Percentiles rank a stretch among this genome's conserved stretches.
Conservation (phyloP, 192 early-diverging fungal species). For the Chytriomyces sp. region DNA sequence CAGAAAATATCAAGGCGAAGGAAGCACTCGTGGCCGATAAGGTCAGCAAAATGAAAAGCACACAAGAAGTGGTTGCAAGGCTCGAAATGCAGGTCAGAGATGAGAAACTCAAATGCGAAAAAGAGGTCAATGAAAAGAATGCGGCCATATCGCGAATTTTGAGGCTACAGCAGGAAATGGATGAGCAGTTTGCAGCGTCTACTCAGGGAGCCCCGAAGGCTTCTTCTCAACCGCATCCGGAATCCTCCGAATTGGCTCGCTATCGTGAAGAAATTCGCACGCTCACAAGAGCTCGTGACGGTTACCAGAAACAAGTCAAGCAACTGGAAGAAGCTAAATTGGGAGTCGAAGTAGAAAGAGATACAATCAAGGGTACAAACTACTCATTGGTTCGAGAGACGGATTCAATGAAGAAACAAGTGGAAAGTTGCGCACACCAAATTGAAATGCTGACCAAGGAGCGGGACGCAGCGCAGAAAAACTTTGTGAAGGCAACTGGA, state of each 20-base stretch:
- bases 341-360: slow-evolving; percentile 54
- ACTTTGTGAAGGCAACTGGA: slow-evolving; percentile 57
- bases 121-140: slow-evolving; percentile 45
- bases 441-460: slow-evolving; percentile 52
- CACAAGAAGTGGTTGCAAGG: slow-evolving; percentile 35
- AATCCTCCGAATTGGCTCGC: slow-evolving; percentile 43
- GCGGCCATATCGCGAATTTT: slow-evolving; percentile 27
- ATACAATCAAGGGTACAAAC: slow-evolving; percentile 40
- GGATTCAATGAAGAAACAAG: slow-evolving; percentile 42
- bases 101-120: slow-evolving; percentile 38
- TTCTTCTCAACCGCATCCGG: slow-evolving; percentile 28
- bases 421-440: slow-evolving; percentile 40
- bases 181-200: slow-evolving; percentile 41
- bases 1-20: slow-evolving; percentile 34
- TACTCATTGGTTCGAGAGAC: slow-evolving; percentile 44
- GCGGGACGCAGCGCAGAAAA: slow-evolving; percentile 60
- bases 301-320: slow-evolving; percentile 48
- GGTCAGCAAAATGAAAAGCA: slow-evolving; percentile 31
- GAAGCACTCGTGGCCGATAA: slow-evolving; percentile 40
- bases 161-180: slow-evolving; percentile 50
- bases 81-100: slow-evolving; percentile 47
- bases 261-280: slow-evolving; percentile 45
- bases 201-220: slow-evolving; percentile 38
- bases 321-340: slow-evolving; percentile 47
- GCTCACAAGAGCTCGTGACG: slow-evolving; percentile 39